phyloP scores from a whole-genome alignment of 1,139 yeast species.

The Debaryomyces psychrophilus region DNA sequence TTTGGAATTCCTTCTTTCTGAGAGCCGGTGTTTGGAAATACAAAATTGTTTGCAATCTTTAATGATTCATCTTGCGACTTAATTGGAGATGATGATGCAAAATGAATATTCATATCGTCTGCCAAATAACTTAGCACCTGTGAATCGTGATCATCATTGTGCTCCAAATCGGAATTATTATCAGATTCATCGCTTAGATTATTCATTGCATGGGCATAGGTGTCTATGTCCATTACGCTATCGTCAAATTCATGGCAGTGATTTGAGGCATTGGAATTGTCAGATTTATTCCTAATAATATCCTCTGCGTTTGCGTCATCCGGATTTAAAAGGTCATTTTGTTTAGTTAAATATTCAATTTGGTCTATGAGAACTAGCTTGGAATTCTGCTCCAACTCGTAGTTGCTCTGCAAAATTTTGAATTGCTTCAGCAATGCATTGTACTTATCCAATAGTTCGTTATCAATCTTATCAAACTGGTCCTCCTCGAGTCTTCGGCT shows the following conservation, averaged over 20 bases:
- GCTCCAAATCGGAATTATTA: conserved; percentile 16
- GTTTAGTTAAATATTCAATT: conserved; percentile 51
- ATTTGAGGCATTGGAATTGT: conserved; percentile 3
- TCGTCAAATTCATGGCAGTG: conserved; percentile 11
- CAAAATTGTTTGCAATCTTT: conserved; percentile 27
- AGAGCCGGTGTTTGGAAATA: conserved; percentile 26
- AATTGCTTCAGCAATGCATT: conserved; percentile 39
- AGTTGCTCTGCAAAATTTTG: conserved; percentile 45
- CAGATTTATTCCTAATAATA: conserved; percentile 1
- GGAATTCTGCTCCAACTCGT: conserved; percentile 52
- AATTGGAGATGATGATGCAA: conserved; percentile 30
- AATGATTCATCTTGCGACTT: conserved; percentile 26
- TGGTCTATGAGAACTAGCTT: conserved; percentile 58
- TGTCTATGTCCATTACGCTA: conserved; percentile 22
- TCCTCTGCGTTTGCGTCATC: conserved; percentile 6
- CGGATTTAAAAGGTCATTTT: conserved; percentile 32
- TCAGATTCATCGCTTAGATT: conserved; percentile 27
- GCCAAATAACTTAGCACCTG: conserved; percentile 25
- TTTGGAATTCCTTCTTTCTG: neutral
- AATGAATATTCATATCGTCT: conserved; percentile 23
- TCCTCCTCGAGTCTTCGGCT: conserved; percentile 12
- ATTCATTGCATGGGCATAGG: conserved; percentile 27
- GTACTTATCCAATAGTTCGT: conserved; percentile 27
- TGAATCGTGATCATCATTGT: conserved; percentile 22
- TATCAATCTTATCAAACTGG: conserved; percentile 16